Conservation (phyloP, 495 filamentous ascomycete species). For the Aspergillus indologenus region DNA sequence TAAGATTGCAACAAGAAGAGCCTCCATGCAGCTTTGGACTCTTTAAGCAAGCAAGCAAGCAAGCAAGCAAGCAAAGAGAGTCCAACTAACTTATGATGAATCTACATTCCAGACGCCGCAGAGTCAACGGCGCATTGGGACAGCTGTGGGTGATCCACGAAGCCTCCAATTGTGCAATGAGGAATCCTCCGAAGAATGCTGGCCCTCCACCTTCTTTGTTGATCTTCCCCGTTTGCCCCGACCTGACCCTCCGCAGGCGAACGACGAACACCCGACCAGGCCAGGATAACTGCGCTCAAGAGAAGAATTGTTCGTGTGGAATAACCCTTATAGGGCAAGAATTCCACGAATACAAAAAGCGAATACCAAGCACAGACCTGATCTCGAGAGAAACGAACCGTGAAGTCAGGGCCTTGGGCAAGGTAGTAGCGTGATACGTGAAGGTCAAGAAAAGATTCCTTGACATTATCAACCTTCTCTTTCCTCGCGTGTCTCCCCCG, state of each 20-base stretch:
- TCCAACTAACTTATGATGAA: not conserved
- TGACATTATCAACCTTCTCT: not conserved
- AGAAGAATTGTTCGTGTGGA: not conserved
- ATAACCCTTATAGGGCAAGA: not conserved
- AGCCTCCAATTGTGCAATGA: not conserved
- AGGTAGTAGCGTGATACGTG: not conserved
- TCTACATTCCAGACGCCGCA: slow-evolving; percentile 2
- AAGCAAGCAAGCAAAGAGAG: too few species aligned
- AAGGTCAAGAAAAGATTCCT: not conserved
- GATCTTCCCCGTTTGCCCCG: slow-evolving; percentile 4
- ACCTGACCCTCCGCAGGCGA: not conserved
- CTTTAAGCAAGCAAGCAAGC: not conserved
- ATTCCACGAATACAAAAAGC: not conserved
- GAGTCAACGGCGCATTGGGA: not conserved
- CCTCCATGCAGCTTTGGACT: too few species aligned
- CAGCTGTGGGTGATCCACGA: not conserved
- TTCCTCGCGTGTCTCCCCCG: not conserved
- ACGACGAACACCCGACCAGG: not conserved
- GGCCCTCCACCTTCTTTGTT: slow-evolving; percentile 14
- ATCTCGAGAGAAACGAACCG: not conserved
- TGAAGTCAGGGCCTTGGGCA: not conserved
- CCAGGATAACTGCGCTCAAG: not conserved
- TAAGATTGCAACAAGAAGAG: too few species aligned
- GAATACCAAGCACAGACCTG: not conserved
- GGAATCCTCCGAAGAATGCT: slow-evolving; percentile 25